Percentiles rank a stretch among this genome's conserved stretches.
Conservation (phyloP, 495 filamentous ascomycete species). For the Tuber microsphaerosporum region DNA sequence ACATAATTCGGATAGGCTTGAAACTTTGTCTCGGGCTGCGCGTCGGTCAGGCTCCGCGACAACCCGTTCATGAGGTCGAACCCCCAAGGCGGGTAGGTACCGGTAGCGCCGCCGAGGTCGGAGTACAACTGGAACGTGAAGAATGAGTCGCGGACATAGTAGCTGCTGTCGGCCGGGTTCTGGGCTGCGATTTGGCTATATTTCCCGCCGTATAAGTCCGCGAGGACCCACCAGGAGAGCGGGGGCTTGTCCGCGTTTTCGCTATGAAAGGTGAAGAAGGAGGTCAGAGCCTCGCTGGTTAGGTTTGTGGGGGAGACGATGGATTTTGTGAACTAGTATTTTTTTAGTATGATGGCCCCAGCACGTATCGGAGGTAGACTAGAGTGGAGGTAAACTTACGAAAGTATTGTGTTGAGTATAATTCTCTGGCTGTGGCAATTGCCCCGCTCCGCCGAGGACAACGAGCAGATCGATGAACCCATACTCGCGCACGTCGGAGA, state of each 20-base stretch:
- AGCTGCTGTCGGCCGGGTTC: conserved; percentile 49
- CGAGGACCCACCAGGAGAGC: conserved; percentile 51
- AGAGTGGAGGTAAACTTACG: conserved; percentile 12
- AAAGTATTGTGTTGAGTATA: conserved; percentile 32
- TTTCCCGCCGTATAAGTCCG: conserved; percentile 52
- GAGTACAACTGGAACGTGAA: conserved; percentile 56
- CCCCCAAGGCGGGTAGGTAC: conserved; percentile 42
- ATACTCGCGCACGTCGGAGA: conserved; percentile 13
- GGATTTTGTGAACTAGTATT: conserved; percentile 26
- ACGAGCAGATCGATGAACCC: conserved; percentile 27
- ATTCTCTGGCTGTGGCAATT: conserved; percentile 14
- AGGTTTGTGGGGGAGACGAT: conserved; percentile 24
- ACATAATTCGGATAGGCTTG: conserved; percentile 66
- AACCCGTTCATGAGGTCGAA: conserved; percentile 48
- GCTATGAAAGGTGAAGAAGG: conserved; percentile 29
- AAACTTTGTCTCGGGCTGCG: conserved; percentile 44
- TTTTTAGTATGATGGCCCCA: conserved; percentile 4
- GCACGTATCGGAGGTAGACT: neutral
- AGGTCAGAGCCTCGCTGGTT: conserved; percentile 19
- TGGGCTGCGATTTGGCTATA: conserved; percentile 47
- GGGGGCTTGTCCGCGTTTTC: conserved; percentile 2
- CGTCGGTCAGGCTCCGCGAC: conserved; percentile 34
- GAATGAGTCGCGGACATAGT: conserved; percentile 54
- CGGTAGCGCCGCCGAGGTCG: conserved; percentile 38
- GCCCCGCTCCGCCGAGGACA: conserved; percentile 16